phyloP scores from a whole-genome alignment of 805 yeast genomes.

The Cephaloascus albidus region DNA sequence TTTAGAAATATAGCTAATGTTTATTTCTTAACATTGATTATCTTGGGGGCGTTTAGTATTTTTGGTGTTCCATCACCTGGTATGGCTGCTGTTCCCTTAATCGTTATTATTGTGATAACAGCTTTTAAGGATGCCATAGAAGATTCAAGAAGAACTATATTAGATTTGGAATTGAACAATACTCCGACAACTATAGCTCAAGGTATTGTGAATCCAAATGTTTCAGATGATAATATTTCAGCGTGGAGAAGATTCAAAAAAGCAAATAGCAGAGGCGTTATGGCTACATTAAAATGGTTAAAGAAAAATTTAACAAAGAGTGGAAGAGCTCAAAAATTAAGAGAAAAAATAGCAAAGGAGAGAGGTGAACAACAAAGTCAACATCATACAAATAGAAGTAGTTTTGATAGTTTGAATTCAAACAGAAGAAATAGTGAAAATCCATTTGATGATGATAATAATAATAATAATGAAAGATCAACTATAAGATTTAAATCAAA shows the following conservation, averaged over 20 bases:
- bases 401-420: background rate
- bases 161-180: conserved; percentile 63
- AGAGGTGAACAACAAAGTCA: conserved; percentile 1
- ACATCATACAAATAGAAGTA: background rate
- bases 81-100: conserved; percentile 70
- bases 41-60: conserved; percentile 50
- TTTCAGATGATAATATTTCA: conserved; percentile 41
- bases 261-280: conserved; percentile 26
- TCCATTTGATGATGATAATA: background rate
- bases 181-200: conserved; percentile 47
- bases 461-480: no score
- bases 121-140: conserved; percentile 74
- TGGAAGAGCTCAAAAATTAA: conserved; percentile 14
- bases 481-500: conserved; percentile 13
- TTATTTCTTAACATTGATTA: conserved; percentile 47
- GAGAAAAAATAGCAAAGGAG: conserved; percentile 14
- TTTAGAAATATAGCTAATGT: conserved; percentile 51
- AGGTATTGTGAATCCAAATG: conserved; percentile 52
- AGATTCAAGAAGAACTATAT: conserved; percentile 56
- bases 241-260: conserved; percentile 67
- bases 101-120: conserved; percentile 67
- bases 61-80: conserved; percentile 72
- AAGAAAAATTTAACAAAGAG: conserved; percentile 13
- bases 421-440: background rate
- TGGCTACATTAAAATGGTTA: conserved; percentile 3